Evolutionary conservation across 257 asterid species (phyloP), one percentile per base, ranked within the genome.

Genomic region (Coffea canephora): DNA sequence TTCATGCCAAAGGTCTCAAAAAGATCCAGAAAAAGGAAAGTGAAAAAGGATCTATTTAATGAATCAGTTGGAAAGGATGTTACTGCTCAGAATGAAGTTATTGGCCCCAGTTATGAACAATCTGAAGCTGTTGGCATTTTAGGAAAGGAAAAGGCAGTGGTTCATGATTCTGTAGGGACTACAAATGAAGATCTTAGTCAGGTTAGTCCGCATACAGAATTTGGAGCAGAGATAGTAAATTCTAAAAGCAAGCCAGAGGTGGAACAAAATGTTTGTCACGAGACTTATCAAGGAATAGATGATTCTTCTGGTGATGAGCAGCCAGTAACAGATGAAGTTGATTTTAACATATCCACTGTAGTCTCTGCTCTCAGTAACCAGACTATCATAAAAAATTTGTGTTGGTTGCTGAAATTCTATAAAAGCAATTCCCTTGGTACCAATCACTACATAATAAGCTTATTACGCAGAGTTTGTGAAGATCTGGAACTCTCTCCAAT

Each of bases 401-500:
- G 99, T 79, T 96, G 99, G 99, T 81, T 96, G 87, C 92, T 96
- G 75, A 91, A 89, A 87, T 91, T 86, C 78, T 96, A 94, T 82
- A 92, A 89, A 86, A 89, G 89, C 88, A 96, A 96, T 89, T 92
- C 97, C 61, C 78, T 80, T 80, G 81, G 81, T 67, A 92, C 97
- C 34, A 96, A 96, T 83, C 95, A 93, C 85, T 88, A 87, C 88
- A 89, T 92, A 78, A 49, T 93, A 84, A 79, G 80, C 86, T 83
- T 91, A 85, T 90, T 93, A 67, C 88, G 87, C 73, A 90, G 95
- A 81, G 84, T 96, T 83, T 90, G 97, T 72, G 97, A 96, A 73
- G 97, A 96, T 83, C 80, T 96, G 86, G 99, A 91, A 68, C 97
- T 93, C 54, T 85, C 96, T 84, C 98, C 99, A 74, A 89, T 93